Evolutionary conservation across 768 basidiomycete species (phyloP).

Genomic region (Suillus subaureus): DNA sequence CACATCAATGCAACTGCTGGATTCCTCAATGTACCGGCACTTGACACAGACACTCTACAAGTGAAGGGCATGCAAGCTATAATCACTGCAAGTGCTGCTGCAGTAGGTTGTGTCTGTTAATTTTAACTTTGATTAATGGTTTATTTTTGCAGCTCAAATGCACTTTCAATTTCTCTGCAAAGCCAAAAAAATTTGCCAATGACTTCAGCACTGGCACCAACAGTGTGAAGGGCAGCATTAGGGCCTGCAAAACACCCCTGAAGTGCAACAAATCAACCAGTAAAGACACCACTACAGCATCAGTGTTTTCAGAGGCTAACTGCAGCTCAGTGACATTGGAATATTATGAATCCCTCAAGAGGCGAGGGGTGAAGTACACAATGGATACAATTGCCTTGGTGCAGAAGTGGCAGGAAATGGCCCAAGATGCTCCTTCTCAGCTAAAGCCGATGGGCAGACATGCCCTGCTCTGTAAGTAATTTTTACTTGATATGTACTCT

Average conservation of each 20-base stretch:
- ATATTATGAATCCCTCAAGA: neutral
- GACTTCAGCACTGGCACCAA: neutral
- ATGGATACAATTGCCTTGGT: neutral
- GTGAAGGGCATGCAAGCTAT: slow-evolving; percentile 6
- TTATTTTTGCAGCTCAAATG: slow-evolving; percentile 9
- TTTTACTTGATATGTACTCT: neutral
- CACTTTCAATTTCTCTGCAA: slow-evolving; percentile 2
- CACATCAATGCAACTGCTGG: slow-evolving; percentile 8
- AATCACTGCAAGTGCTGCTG: slow-evolving; percentile 8
- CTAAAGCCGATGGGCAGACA: neutral
- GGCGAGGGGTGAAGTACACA: neutral
- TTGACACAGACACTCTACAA: neutral
- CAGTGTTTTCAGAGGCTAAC: neutral
- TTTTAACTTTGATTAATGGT: neutral
- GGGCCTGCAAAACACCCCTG: neutral
- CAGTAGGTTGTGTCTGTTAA: slow-evolving; percentile 4
- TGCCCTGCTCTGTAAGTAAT: neutral
- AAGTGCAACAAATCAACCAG: neutral
- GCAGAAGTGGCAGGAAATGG: neutral
- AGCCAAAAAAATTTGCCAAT: neutral
- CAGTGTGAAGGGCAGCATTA: neutral
- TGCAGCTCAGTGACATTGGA: neutral
- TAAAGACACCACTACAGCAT: neutral
- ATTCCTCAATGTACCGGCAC: slow-evolving; percentile 4
- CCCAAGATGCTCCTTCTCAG: neutral